These are phyloP conservation scores for Pyrenochaeta sp. DNA, from an alignment of 2,329 filamentous ascomycete genomes.

Conservation along the genomic window DNA sequence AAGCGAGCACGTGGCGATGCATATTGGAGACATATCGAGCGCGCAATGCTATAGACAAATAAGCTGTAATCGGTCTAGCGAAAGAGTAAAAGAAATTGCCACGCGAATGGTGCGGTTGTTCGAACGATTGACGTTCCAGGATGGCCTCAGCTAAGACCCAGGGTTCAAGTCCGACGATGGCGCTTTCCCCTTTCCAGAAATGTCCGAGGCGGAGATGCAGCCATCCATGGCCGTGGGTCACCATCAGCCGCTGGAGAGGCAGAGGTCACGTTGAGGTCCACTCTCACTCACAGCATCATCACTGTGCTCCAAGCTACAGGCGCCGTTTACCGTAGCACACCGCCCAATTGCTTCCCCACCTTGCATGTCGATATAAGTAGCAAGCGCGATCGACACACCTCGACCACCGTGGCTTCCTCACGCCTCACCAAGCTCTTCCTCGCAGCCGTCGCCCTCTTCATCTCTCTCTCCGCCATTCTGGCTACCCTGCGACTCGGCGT, in stretches of 20 bases:
- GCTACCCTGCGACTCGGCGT: conserved; percentile 68
- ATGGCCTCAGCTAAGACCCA: conserved; percentile 8
- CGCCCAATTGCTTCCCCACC: conserved; percentile 15
- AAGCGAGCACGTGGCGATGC: background rate
- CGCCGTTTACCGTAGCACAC: conserved; percentile 20
- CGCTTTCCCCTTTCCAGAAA: conserved; percentile 8
- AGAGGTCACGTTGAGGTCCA: conserved; percentile 20
- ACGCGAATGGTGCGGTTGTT: background rate
- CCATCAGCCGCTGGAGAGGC: background rate
- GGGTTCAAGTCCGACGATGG: conserved; percentile 6
- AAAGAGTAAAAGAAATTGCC: background rate
- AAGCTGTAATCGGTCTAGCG: background rate
- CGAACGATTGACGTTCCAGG: conserved; percentile 14
- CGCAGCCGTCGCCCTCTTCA: conserved; percentile 65
- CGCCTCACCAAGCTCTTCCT: conserved; percentile 54
- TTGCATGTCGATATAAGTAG: conserved; percentile 15
- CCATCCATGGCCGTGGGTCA: background rate
- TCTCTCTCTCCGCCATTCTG: conserved; percentile 69
- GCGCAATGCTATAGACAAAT: background rate
- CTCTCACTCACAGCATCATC: conserved; percentile 4
- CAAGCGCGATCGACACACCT: background rate
- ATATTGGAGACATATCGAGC: background rate
- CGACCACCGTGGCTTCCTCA: conserved; percentile 45
- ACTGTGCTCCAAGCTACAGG: conserved; percentile 16
- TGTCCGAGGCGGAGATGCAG: background rate